A percentile compares a stretch with the other conserved stretches of the same genome.
Evolutionary conservation across 257 asterid species (phyloP).

Genomic region (Nicotiana obtusifolia): DNA sequence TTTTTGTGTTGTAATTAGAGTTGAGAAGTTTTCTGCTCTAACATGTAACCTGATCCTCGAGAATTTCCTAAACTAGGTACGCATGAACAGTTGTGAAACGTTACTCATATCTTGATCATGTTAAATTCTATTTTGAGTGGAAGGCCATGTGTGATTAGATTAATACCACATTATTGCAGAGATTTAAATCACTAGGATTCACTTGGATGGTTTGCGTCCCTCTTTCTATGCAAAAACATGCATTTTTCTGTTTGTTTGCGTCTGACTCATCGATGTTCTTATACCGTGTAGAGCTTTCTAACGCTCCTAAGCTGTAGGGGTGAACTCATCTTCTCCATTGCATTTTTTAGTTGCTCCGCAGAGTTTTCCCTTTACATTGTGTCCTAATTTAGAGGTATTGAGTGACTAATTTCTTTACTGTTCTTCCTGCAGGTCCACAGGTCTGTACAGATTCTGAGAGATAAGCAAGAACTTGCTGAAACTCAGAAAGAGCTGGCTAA

Average conservation of each 20-base stretch:
- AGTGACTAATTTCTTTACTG: background rate
- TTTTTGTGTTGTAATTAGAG: background rate
- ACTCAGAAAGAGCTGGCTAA: constrained; percentile 24
- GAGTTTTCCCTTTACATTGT: background rate
- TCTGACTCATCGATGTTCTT: background rate
- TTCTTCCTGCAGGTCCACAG: constrained; percentile 16
- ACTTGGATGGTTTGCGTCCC: background rate
- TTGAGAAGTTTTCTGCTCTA: background rate
- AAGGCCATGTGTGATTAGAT: background rate
- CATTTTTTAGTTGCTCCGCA: background rate
- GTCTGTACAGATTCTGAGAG: constrained; percentile 19
- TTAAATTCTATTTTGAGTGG: background rate
- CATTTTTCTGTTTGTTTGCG: background rate
- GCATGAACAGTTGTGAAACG: background rate
- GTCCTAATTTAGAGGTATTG: background rate
- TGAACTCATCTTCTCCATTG: background rate
- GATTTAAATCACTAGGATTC: background rate
- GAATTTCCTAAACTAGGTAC: background rate
- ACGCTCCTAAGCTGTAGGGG: background rate
- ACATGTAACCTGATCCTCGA: background rate
- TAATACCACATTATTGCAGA: background rate
- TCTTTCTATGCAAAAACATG: background rate
- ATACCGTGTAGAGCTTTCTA: background rate
- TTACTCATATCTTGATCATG: background rate
- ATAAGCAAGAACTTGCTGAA: constrained; percentile 21